Conservation (phyloP, 805 yeast genomes). For the Diddensiella santjacobensis region DNA sequence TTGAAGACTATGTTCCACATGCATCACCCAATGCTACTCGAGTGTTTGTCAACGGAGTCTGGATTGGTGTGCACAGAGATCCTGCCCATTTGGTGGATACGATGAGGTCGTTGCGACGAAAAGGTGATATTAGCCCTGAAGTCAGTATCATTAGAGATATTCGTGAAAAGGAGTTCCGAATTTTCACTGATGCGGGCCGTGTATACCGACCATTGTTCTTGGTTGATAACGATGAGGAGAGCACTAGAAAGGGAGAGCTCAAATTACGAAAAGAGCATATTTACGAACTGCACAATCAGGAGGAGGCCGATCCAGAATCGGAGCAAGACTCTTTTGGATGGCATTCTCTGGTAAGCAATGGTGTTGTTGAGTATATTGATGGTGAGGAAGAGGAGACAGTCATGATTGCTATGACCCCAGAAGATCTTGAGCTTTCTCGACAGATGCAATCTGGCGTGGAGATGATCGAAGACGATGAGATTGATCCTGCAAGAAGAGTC, state of each 20-base stretch:
- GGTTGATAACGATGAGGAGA: conserved; percentile 69
- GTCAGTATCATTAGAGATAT: conserved; percentile 96
- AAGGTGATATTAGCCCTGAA: conserved; percentile 93
- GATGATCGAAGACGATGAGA: conserved; percentile 42
- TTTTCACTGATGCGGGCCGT: conserved; percentile 97
- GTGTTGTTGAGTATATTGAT: conserved; percentile 93
- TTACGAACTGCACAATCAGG: conserved; percentile 52
- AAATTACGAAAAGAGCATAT: conserved; percentile 83
- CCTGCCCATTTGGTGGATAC: conserved; percentile 91
- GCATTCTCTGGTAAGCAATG: conserved; percentile 76
- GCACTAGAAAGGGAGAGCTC: conserved; percentile 62
- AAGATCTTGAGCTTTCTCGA: conserved; percentile 73
- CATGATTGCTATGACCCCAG: conserved; percentile 98
- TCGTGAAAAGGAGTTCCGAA: conserved; percentile 92
- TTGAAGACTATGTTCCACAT: conserved; percentile 92
- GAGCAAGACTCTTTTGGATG: conserved; percentile 65
- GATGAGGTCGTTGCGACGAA: conserved; percentile 86
- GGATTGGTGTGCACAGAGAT: conserved; percentile 98
- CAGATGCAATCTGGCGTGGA: conserved; percentile 38
- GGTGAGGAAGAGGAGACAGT: conserved; percentile 99
- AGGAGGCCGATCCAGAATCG: conserved; percentile 38
- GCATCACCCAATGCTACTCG: conserved; percentile 88
- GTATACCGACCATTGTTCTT: conserved; percentile 94
- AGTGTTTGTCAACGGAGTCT: conserved; percentile 96
- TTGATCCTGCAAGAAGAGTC: conserved; percentile 81